phyloP scores from a whole-genome alignment of 2,329 filamentous ascomycete genomes.

The Berkeleyomyces rouxiae region DNA sequence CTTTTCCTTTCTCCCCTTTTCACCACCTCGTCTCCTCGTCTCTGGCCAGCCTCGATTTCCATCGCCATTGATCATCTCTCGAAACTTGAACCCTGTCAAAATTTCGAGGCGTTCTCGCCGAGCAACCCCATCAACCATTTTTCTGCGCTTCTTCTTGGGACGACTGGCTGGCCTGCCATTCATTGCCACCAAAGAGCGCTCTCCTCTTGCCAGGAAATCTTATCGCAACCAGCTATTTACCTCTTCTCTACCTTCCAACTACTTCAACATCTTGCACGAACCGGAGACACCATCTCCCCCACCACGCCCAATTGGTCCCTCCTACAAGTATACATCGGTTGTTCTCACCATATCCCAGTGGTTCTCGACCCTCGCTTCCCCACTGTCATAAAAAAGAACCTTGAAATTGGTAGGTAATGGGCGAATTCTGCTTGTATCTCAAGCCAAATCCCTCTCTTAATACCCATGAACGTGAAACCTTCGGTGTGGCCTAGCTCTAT shows the following conservation, averaged over 20 bases:
- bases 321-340: too few species aligned
- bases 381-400: neutral
- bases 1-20: neutral
- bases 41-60: neutral
- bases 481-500: neutral
- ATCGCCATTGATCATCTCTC: neutral
- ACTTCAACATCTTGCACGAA: neutral
- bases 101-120: neutral
- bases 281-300: too few species aligned
- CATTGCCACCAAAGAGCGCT: neutral
- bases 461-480: neutral
- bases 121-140: neutral
- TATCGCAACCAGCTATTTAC: neutral
- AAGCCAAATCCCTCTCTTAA: neutral
- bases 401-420: conserved; percentile 2
- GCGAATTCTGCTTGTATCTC: neutral
- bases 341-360: neutral
- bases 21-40: neutral
- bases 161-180: neutral
- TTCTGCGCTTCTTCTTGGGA: neutral
- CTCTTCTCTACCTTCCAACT: neutral
- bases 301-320: too few species aligned
- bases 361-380: neutral
- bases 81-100: neutral
- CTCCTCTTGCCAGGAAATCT: neutral